Conservation (phyloP, 306 rosid genomes). For the Dalbergia oliveri region DNA sequence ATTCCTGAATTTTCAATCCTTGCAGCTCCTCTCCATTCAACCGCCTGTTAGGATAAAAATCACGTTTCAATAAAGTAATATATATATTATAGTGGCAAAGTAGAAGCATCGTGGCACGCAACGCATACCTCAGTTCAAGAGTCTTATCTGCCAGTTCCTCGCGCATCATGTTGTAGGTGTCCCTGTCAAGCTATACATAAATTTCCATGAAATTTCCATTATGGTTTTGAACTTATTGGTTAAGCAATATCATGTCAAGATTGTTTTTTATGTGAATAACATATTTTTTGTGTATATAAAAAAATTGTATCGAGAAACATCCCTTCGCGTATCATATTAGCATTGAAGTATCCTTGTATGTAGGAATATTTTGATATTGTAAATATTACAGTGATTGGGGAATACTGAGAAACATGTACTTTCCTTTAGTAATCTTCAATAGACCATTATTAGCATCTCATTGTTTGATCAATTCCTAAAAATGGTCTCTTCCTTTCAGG, state of each 20-base stretch:
- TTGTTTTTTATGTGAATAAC: background rate
- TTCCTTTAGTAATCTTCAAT: background rate
- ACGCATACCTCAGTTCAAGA: conserved; percentile 35
- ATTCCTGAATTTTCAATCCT: conserved; percentile 33
- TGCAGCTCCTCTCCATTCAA: conserved; percentile 43
- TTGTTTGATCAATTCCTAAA: background rate
- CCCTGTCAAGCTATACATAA: conserved; percentile 4
- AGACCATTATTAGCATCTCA: background rate
- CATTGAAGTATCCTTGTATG: background rate
- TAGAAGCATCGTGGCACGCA: background rate
- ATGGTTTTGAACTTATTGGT: background rate
- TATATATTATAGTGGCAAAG: background rate
- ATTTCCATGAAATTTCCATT: background rate
- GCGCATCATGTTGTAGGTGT: conserved; percentile 10
- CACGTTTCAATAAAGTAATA: background rate
- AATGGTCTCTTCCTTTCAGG: no score
- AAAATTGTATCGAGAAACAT: no score
- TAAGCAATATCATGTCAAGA: background rate
- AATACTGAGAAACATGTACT: background rate
- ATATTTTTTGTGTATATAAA: background rate
- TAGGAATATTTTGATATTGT: background rate
- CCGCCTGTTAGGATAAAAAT: conserved; percentile 9
- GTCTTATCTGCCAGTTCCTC: conserved; percentile 31
- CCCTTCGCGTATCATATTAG: background rate
- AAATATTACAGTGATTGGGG: background rate